Evolutionary conservation across 371 early-diverging fungal genomes (phyloP).

Genomic region (Gilbertella persicaria): DNA sequence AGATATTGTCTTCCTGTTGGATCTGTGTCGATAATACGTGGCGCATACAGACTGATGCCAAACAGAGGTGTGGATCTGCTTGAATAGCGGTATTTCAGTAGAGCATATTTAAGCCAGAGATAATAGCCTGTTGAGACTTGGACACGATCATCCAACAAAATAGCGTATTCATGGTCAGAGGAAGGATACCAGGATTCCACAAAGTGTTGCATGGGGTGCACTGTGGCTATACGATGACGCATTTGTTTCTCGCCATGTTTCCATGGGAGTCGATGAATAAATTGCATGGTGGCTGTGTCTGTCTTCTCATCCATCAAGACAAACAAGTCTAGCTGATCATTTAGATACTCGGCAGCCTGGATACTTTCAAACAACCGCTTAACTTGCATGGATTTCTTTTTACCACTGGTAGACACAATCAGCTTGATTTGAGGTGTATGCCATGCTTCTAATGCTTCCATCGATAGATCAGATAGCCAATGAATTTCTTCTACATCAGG

Average conservation of each 20-base stretch:
- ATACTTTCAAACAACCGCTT: conserved; percentile 53
- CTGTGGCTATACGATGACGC: conserved; percentile 57
- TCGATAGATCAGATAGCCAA: conserved; percentile 55
- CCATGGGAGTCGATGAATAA: conserved; percentile 55
- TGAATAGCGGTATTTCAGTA: conserved; percentile 58
- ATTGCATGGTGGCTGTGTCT: conserved; percentile 50
- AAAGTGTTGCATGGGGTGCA: conserved; percentile 54
- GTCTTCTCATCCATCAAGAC: conserved; percentile 60
- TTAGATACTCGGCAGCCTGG: conserved; percentile 53
- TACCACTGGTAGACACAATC: conserved; percentile 39
- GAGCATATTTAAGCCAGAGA: conserved; percentile 57
- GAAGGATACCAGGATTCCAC: conserved; percentile 68
- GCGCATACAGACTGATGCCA: conserved; percentile 66
- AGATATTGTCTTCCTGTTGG: conserved; percentile 29
- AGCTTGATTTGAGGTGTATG: conserved; percentile 51
- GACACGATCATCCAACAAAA: conserved; percentile 56
- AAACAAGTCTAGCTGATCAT: conserved; percentile 54
- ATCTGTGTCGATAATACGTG: conserved; percentile 47
- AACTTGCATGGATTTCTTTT: conserved; percentile 50
- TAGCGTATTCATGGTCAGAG: conserved; percentile 58
- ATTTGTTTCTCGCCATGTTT: conserved; percentile 49
- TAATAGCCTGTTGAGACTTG: conserved; percentile 63
- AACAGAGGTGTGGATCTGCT: conserved; percentile 29
- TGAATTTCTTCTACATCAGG: conserved; percentile 1
- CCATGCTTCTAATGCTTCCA: conserved; percentile 60